These are phyloP conservation scores for Ustulina deusta DNA, from an alignment of 2,329 filamentous ascomycete species.

Conservation along the genomic window DNA sequence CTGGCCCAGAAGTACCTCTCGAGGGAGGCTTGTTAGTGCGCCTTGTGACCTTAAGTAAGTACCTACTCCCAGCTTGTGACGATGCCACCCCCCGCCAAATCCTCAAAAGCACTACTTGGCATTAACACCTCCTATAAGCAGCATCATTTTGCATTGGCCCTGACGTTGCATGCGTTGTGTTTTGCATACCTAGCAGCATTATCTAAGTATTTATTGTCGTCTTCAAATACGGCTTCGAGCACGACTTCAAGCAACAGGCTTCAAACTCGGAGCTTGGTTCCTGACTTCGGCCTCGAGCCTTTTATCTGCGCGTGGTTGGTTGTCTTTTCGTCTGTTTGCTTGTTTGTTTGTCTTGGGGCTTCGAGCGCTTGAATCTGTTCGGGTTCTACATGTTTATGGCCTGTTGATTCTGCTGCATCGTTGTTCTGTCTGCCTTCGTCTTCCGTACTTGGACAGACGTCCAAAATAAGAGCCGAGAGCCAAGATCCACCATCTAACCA, in stretches of 20 bases:
- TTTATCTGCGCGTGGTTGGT: not conserved
- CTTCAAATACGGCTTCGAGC: not conserved
- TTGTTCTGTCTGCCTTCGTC: not conserved
- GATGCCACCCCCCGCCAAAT: conserved; percentile 31
- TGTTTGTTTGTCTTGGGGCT: not conserved
- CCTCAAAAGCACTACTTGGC: conserved; percentile 24
- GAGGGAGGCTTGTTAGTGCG: too few species aligned
- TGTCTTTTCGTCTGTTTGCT: not conserved
- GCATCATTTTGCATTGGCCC: conserved; percentile 29
- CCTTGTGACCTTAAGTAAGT: not conserved
- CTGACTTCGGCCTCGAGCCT: not conserved
- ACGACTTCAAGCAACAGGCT: not conserved
- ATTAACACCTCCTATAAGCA: conserved; percentile 24
- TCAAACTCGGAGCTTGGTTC: conserved; percentile 6
- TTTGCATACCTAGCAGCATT: conserved; percentile 27
- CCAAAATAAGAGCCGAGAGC: conserved; percentile 17
- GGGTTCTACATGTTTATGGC: not conserved
- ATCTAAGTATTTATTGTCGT: not conserved
- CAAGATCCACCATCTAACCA: conserved; percentile 15
- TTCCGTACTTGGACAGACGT: conserved; percentile 2
- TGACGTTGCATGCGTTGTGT: conserved; percentile 29
- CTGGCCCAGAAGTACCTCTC: too few species aligned
- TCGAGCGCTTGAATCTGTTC: not conserved
- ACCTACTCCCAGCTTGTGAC: conserved; percentile 21
- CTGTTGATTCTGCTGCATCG: conserved; percentile 19